A percentile compares a stretch with the other conserved stretches of the same genome.
These are phyloP conservation scores for Sclerospora graminicola DNA, from an alignment of 352 stramenopile species.

Conservation along the genomic window DNA sequence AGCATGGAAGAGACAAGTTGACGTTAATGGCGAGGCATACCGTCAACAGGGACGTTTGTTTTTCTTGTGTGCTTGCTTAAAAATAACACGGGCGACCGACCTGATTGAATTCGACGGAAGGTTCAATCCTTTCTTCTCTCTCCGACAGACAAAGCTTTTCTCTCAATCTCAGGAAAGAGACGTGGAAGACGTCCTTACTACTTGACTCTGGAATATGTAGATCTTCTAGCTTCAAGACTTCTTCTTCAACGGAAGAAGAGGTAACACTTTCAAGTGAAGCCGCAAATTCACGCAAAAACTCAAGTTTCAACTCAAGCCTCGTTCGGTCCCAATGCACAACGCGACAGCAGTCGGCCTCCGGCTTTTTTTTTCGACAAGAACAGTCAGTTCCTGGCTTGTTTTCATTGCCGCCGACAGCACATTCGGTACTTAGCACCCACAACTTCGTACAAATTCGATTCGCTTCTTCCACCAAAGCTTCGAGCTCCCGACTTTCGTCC, in stretches of 20 bases:
- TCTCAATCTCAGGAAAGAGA: constrained; percentile 1
- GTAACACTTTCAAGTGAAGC: constrained; percentile 27
- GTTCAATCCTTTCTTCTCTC: too few species aligned
- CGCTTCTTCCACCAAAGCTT: constrained; percentile 35
- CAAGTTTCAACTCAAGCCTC: constrained; percentile 35
- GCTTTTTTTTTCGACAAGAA: constrained; percentile 44
- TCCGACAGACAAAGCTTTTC: constrained; percentile 1
- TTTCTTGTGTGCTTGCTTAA: too few species aligned
- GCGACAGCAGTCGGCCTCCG: constrained; percentile 29
- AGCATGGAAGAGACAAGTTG: too few species aligned
- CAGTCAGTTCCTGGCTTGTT: background rate
- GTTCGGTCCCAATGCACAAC: constrained; percentile 32
- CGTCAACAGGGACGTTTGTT: too few species aligned
- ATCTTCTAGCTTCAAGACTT: constrained; percentile 10
- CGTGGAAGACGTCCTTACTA: constrained; percentile 17
- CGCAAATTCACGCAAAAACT: constrained; percentile 35
- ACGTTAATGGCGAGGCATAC: too few species aligned
- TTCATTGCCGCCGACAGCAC: constrained; percentile 12
- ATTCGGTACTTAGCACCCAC: constrained; percentile 43
- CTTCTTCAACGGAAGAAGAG: constrained; percentile 9
- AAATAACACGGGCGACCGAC: too few species aligned
- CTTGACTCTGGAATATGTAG: constrained; percentile 5
- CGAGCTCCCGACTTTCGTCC: constrained; percentile 12
- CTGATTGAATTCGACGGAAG: background rate
- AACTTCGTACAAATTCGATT: constrained; percentile 48